These are phyloP conservation scores for Podila epigama DNA, from an alignment of 192 early-diverging fungal genomes.

Conservation along the genomic window DNA sequence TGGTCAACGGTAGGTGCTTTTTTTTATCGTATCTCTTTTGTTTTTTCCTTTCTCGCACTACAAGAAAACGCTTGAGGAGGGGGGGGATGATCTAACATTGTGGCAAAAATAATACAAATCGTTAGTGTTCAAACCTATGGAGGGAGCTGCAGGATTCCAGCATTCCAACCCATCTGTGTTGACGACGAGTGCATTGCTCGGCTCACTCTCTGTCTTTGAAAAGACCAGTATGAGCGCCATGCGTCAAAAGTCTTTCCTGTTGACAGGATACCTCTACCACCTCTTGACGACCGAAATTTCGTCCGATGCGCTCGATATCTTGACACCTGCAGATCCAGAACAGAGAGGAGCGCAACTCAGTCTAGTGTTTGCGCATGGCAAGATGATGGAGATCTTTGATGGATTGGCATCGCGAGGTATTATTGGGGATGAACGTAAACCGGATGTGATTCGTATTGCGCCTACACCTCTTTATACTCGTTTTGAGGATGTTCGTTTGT, in stretches of 20 bases:
- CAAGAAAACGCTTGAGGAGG: too few relatives aligned
- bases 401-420: constrained; percentile 69
- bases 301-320: constrained; percentile 55
- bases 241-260: constrained; percentile 73
- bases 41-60: neutral
- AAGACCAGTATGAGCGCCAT: constrained; percentile 74
- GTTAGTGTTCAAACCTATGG: constrained; percentile 73
- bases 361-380: constrained; percentile 61
- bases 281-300: constrained; percentile 62
- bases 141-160: constrained; percentile 85
- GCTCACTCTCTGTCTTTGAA: constrained; percentile 81
- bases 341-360: constrained; percentile 91
- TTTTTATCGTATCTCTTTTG: neutral
- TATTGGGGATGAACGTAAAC: constrained; percentile 89
- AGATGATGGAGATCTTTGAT: constrained; percentile 69
- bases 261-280: constrained; percentile 88
- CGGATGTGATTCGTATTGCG: constrained; percentile 89
- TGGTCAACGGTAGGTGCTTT: constrained; percentile 69
- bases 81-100: too few relatives aligned
- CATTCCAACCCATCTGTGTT: constrained; percentile 90
- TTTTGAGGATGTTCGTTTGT: constrained; percentile 80
- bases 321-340: constrained; percentile 79
- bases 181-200: constrained; percentile 74
- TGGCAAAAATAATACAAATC: neutral
- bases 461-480: constrained; percentile 92